phyloP scores from a whole-genome alignment of 2,329 filamentous ascomycete species.

The Coniochaeta hoffmannii region DNA sequence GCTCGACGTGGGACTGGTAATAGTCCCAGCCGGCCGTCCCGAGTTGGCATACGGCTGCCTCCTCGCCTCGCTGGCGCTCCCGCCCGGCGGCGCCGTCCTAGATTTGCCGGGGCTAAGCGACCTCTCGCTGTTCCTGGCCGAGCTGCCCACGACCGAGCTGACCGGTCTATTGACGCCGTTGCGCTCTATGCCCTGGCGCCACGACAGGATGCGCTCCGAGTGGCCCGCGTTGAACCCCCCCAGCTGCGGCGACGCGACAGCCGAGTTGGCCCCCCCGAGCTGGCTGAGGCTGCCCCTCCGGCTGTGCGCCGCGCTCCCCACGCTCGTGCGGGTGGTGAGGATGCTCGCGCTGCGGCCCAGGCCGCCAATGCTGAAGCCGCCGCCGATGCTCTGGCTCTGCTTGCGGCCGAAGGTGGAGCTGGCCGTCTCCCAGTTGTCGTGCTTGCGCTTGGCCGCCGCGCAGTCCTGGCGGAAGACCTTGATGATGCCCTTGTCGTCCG shows the following conservation, averaged over 20 bases:
- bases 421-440: conserved; percentile 69
- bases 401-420: conserved; percentile 65
- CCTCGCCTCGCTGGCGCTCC: conserved; percentile 36
- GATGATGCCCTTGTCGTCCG: conserved; percentile 80
- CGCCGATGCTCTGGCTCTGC: conserved; percentile 49
- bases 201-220: conserved; percentile 77
- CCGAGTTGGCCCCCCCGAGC: conserved; percentile 18
- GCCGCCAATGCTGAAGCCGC: conserved; percentile 45
- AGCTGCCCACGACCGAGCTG: conserved; percentile 26
- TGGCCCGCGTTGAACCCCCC: conserved; percentile 16
- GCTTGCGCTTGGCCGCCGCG: conserved; percentile 68
- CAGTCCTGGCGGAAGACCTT: conserved; percentile 96
- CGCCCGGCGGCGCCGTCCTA: conserved; percentile 24
- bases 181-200: conserved; percentile 62
- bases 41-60: conserved; percentile 32
- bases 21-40: conserved; percentile 12
- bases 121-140: conserved; percentile 37
- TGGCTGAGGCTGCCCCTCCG: conserved; percentile 45
- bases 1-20: conserved; percentile 33
- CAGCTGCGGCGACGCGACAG: conserved; percentile 20
- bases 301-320: conserved; percentile 32
- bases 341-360: conserved; percentile 53
- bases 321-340: conserved; percentile 45
- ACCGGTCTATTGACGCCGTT: conserved; percentile 25
- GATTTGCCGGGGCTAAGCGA: conserved; percentile 48